These are phyloP conservation scores for Alternaria gansuensis DNA, from an alignment of 2,329 filamentous ascomycete genomes.

Conservation along the genomic window DNA sequence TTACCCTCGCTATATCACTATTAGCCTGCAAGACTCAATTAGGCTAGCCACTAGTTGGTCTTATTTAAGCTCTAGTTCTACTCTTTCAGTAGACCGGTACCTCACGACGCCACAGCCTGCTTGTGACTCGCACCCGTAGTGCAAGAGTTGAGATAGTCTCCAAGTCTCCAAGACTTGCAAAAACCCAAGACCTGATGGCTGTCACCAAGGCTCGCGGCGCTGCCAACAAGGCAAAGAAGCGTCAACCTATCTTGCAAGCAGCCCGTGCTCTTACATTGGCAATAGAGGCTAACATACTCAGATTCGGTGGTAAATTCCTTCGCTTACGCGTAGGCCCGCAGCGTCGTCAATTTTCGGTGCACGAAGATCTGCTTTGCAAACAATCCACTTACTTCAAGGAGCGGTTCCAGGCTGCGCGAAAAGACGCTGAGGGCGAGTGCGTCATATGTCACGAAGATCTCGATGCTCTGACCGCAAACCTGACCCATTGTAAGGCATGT, in stretches of 20 bases:
- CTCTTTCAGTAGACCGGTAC: too few relatives aligned
- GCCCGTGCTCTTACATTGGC: neutral
- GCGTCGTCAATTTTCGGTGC: neutral
- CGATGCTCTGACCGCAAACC: neutral
- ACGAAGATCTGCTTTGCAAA: neutral
- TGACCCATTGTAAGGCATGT: neutral
- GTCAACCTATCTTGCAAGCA: neutral
- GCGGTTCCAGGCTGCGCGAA: rapidly evolving
- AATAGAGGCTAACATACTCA: neutral
- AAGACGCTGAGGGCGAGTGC: neutral
- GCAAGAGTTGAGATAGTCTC: too few relatives aligned
- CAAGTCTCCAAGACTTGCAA: too few relatives aligned
- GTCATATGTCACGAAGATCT: neutral
- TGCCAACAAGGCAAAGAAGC: neutral
- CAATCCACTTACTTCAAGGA: neutral
- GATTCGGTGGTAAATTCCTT: neutral
- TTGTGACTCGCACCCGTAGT: too few relatives aligned
- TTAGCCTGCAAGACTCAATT: too few relatives aligned
- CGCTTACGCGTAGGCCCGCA: neutral
- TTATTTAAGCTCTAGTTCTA: too few relatives aligned
- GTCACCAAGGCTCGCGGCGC: neutral
- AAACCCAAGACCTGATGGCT: neutral
- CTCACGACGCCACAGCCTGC: too few relatives aligned
- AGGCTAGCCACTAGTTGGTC: too few relatives aligned
- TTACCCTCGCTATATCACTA: too few relatives aligned